Evolutionary conservation across 2,329 filamentous ascomycete species (phyloP), one percentile per base, ranked within the genome.

Genomic region (Claviceps spartinae): DNA sequence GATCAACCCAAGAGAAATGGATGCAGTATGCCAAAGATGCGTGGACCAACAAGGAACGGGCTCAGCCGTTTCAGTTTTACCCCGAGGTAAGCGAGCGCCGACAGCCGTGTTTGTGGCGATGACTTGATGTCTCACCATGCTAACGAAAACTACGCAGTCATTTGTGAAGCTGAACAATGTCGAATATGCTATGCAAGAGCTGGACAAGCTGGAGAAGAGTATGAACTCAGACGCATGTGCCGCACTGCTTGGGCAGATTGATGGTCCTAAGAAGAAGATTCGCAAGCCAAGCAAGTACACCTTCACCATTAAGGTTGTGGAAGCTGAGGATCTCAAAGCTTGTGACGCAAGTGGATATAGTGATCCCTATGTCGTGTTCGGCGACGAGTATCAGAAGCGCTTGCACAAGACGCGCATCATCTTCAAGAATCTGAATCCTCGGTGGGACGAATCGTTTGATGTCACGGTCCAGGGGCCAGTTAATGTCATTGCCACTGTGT

Each of bases 161-260:
- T 86, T 98, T 61, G 89, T 98, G 56, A 98, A 97, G 69, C 78
- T 98, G 59, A 98, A 98, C 74, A 95, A 98, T 62, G 83, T 98
- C 57, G 91, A 96, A 68, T 97, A 88, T 68, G 91, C 90, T 5
- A 89, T 95, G 70, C 79, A 89, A 52, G 88, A 95, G 62, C 77
- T 98, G 50, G 93, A 98, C 65, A 88, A 86, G 66, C 76, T 98
- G 6, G 91, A 97, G 65, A 83, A 80, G 62, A 81, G 84, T 54
- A 88, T 97, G 74, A 90, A 96, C 60, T 89, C 95, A 13, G 93
- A 98, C 64, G 85, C 79, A 11, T 96, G 89, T 62, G 90, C 90
- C 3, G 83, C 86, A 49, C 81, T 95, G 16, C 79, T 98, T 49
- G 81, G 83, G 47, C 82, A 79, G 60, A 75, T 85, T 56, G 81